phyloP scores from a whole-genome alignment of 345 rosid species.

The Odontarrhena argentea region DNA sequence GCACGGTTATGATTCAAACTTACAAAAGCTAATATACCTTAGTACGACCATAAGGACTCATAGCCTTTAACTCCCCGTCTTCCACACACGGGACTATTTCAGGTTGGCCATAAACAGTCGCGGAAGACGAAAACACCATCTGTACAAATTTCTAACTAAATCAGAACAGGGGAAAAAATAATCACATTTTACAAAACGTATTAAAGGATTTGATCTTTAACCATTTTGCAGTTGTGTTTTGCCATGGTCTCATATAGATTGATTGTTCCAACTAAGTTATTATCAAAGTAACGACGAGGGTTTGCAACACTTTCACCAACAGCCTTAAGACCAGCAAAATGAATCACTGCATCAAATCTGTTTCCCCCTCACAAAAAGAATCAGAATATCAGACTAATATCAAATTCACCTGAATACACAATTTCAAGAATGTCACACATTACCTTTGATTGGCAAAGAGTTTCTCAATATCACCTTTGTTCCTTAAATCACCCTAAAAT shows the following conservation, averaged over 20 bases:
- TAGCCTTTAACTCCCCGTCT: slow-evolving; percentile 68
- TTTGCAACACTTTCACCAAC: slow-evolving; percentile 82
- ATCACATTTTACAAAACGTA: neutral
- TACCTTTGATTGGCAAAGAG: slow-evolving; percentile 72
- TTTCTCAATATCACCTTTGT: slow-evolving; percentile 79
- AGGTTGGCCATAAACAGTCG: slow-evolving; percentile 97
- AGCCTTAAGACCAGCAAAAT: slow-evolving; percentile 94
- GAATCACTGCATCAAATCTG: slow-evolving; percentile 94
- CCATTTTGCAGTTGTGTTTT: slow-evolving; percentile 75
- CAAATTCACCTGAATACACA: neutral
- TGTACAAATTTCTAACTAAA: slow-evolving; percentile 26
- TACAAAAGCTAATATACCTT: slow-evolving; percentile 53
- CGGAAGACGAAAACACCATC: slow-evolving; percentile 98
- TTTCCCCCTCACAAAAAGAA: slow-evolving; percentile 14
- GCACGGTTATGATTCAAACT: too few species aligned
- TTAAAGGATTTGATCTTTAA: slow-evolving; percentile 10
- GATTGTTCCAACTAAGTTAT: slow-evolving; percentile 75
- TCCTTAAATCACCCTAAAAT: slow-evolving; percentile 88
- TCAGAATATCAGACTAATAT: slow-evolving; percentile 9
- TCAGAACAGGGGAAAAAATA: neutral
- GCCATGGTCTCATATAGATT: slow-evolving; percentile 73
- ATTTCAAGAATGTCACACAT: slow-evolving; percentile 4
- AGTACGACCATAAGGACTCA: slow-evolving; percentile 95
- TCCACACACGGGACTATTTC: slow-evolving; percentile 81
- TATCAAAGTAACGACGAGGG: slow-evolving; percentile 85